A percentile compares a stretch with the other conserved stretches of the same genome.
These are phyloP conservation scores for Ceratobasidium sp. DNA, from an alignment of 1,284 basidiomycete species.

Conservation along the genomic window DNA sequence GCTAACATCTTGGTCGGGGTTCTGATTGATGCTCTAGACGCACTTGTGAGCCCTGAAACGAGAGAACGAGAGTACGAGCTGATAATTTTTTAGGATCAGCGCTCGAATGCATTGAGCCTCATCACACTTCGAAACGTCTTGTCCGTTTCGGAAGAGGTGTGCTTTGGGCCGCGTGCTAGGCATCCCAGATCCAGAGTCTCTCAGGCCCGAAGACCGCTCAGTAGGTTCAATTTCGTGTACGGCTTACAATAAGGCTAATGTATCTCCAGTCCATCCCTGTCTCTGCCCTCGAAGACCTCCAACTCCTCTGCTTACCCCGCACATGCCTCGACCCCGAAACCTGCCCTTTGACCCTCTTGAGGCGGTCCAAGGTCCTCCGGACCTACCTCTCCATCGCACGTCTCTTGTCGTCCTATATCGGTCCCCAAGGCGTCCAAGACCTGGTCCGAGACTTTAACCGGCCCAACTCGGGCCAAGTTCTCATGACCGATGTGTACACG, in stretches of 20 bases:
- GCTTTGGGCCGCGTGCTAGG: slow-evolving; percentile 2
- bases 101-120: background rate
- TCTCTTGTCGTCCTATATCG: background rate
- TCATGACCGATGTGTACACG: background rate
- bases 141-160: slow-evolving; percentile 3
- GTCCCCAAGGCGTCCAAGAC: slow-evolving; percentile 1
- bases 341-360: background rate
- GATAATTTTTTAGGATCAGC: background rate
- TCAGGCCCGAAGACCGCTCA: background rate
- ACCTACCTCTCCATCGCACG: slow-evolving; percentile 9
- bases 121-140: slow-evolving; percentile 15
- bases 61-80: background rate
- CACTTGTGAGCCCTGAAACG: background rate
- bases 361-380: background rate
- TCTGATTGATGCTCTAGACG: slow-evolving; percentile 13
- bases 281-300: background rate
- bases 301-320: background rate
- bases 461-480: background rate
- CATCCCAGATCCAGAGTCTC: background rate
- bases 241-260: too few relatives aligned
- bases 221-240: too few relatives aligned
- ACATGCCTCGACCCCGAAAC: background rate
- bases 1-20: slow-evolving; percentile 22
- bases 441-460: slow-evolving; percentile 18
- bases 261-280: background rate